Evolutionary conservation across 2,329 filamentous ascomycete genomes (phyloP).

Genomic region (Lachnellula subtilissima): DNA sequence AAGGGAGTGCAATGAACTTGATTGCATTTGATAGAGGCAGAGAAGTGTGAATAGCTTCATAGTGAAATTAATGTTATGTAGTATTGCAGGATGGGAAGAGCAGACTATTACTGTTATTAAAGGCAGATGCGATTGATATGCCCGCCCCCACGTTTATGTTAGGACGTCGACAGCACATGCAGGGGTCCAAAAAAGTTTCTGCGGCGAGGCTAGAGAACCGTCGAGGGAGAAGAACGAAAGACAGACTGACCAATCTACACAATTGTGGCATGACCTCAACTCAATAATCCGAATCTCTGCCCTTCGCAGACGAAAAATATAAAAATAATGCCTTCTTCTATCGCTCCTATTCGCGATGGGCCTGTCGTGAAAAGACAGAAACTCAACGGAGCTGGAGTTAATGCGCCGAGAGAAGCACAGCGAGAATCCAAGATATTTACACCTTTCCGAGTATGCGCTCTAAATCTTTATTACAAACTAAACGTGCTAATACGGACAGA

Average conservation of each 20-base stretch:
- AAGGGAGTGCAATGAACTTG: not conserved
- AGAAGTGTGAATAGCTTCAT: not conserved
- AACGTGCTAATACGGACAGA: slow-evolving; percentile 47
- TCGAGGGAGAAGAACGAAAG: too few species aligned
- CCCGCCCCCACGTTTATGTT: too few species aligned
- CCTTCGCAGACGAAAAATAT: not conserved
- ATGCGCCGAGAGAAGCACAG: slow-evolving; percentile 36
- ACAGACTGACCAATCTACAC: not conserved
- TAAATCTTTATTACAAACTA: not conserved
- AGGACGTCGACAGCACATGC: too few species aligned
- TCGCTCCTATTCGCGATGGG: slow-evolving; percentile 40
- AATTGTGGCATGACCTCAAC: not conserved
- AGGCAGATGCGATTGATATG: too few species aligned
- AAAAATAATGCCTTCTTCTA: slow-evolving; percentile 43
- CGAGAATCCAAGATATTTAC: slow-evolving; percentile 79
- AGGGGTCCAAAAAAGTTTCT: too few species aligned
- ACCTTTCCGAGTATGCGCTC: slow-evolving; percentile 72
- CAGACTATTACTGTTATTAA: too few species aligned
- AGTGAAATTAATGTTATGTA: not conserved
- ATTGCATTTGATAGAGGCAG: not conserved
- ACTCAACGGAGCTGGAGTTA: slow-evolving; percentile 40
- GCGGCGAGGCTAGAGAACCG: too few species aligned
- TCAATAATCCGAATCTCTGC: not conserved
- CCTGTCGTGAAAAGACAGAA: slow-evolving; percentile 76
- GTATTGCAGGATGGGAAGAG: too few species aligned